phyloP scores from a whole-genome alignment of 306 rosid species.

The Sphenostylis stenocarpa region DNA sequence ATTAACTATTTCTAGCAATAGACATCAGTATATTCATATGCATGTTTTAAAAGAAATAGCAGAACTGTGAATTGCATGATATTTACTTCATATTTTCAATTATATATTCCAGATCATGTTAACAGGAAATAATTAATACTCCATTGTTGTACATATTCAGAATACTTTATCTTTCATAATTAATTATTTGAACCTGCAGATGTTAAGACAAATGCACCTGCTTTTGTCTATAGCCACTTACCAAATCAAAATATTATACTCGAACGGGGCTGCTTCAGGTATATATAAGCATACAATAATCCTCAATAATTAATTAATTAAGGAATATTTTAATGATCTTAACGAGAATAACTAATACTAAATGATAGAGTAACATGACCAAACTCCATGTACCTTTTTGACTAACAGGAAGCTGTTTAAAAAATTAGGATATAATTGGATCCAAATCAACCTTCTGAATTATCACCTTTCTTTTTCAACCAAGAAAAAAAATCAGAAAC shows the following conservation, averaged over 20 bases:
- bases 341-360: slow-evolving; percentile 4
- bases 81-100: too few species aligned
- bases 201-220: slow-evolving; percentile 26
- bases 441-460: neutral
- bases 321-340: slow-evolving; percentile 19
- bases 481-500: slow-evolving; percentile 27
- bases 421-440: neutral
- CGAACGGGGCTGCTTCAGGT: slow-evolving; percentile 1
- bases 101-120: neutral
- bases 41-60: neutral
- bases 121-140: neutral
- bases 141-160: neutral
- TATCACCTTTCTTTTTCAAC: neutral
- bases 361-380: slow-evolving; percentile 34
- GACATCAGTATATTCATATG: neutral
- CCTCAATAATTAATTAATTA: slow-evolving; percentile 22
- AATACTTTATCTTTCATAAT: neutral
- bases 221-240: neutral
- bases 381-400: slow-evolving; percentile 40
- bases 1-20: neutral
- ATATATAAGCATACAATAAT: neutral
- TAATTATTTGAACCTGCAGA: neutral
- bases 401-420: slow-evolving; percentile 9
- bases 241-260: slow-evolving; percentile 7
- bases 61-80: too few species aligned